Percentiles rank a stretch among this genome's conserved stretches.
Evolutionary conservation across 2,329 filamentous ascomycete genomes (phyloP).

Genomic region (Metarhizium guizhouense): DNA sequence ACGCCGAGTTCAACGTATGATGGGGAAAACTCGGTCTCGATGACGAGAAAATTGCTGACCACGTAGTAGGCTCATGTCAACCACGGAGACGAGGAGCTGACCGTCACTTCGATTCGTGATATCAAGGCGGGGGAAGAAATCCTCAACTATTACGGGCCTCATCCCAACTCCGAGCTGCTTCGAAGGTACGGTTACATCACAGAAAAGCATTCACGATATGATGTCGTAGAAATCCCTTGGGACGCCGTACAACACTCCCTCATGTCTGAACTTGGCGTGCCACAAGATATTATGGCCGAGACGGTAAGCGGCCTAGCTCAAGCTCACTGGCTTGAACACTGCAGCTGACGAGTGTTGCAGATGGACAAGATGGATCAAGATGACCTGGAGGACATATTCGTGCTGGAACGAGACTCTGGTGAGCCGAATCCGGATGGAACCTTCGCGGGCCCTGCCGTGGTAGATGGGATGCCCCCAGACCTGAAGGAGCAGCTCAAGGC

Average conservation of each 20-base stretch:
- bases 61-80: slow-evolving; percentile 41
- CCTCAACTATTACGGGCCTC: slow-evolving; percentile 81
- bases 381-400: slow-evolving; percentile 66
- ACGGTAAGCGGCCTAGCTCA: slow-evolving; percentile 27
- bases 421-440: slow-evolving; percentile 43
- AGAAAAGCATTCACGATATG: slow-evolving; percentile 63
- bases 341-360: slow-evolving; percentile 22
- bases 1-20: slow-evolving; percentile 74
- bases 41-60: neutral
- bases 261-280: slow-evolving; percentile 27
- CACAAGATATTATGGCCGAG: slow-evolving; percentile 29
- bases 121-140: slow-evolving; percentile 68
- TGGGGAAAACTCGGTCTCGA: neutral
- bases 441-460: slow-evolving; percentile 25
- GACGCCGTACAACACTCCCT: slow-evolving; percentile 42
- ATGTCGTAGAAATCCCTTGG: slow-evolving; percentile 72
- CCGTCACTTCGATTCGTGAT: slow-evolving; percentile 61
- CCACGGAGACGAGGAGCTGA: slow-evolving; percentile 46
- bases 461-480: slow-evolving; percentile 38
- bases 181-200: slow-evolving; percentile 86
- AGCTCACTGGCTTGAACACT: neutral
- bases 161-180: slow-evolving; percentile 74
- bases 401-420: slow-evolving; percentile 48
- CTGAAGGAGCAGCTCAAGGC: slow-evolving; percentile 42
- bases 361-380: slow-evolving; percentile 47